Percentiles rank a stretch among this genome's conserved stretches.
These are phyloP conservation scores for Debaryomyces tyrocola DNA, from an alignment of 805 yeast genomes.

Conservation along the genomic window DNA sequence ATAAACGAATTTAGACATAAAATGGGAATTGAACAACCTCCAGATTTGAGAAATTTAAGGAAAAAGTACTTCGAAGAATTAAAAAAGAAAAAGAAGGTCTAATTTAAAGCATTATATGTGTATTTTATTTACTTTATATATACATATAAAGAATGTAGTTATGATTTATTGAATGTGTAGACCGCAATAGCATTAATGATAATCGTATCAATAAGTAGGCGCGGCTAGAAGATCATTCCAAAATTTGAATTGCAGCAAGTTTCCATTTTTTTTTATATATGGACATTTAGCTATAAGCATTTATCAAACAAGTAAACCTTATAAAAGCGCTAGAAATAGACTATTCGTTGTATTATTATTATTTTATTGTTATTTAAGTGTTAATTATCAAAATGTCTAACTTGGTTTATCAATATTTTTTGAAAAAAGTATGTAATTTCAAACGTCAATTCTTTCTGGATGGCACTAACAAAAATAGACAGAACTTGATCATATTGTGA, in stretches of 20 bases:
- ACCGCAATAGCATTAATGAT: too few relatives aligned
- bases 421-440: conserved; percentile 34
- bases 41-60: conserved; percentile 68
- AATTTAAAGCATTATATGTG: not conserved
- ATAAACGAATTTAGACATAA: conserved; percentile 69
- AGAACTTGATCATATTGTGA: conserved; percentile 24
- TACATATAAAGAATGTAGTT: too few relatives aligned
- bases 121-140: not conserved
- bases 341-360: too few relatives aligned
- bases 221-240: too few relatives aligned
- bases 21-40: conserved; percentile 72
- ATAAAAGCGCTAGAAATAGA: too few relatives aligned
- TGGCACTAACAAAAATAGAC: conserved; percentile 18
- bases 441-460: not conserved
- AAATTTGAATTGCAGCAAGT: too few relatives aligned
- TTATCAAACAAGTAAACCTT: not conserved
- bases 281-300: not conserved
- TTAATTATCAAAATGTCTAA: conserved; percentile 22
- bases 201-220: too few relatives aligned
- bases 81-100: conserved; percentile 19
- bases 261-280: too few relatives aligned
- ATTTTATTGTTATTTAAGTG: too few relatives aligned
- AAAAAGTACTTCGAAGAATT: conserved; percentile 36
- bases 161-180: too few relatives aligned
- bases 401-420: conserved; percentile 32